Evolutionary conservation across 2,329 filamentous ascomycete genomes (phyloP), one percentile per base, ranked within the genome.

Genomic region (Monosporascus sp.): DNA sequence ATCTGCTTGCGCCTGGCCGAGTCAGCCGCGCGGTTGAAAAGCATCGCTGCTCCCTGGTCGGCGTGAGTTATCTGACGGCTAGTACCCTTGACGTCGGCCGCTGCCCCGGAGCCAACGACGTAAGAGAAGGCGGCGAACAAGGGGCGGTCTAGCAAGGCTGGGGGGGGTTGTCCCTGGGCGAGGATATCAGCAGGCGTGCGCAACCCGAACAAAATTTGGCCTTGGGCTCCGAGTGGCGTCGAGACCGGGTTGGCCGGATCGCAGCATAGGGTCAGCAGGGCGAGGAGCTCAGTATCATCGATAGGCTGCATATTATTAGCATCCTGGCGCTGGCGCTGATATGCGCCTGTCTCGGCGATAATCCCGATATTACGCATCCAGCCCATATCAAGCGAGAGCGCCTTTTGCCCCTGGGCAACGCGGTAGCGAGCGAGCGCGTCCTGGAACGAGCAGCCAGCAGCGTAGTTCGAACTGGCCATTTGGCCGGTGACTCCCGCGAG

Each of bases 291-390:
- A 7, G 35, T 44, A 11, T 55, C 57, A 9, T 62, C 58, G 24
- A 66, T 57, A 17, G 57, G 54, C 39, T 47, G 38, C 50, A 63
- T 59, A n/a, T 61, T 57, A 2, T 48, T 51, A 11, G 52, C 53
- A 17, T 48, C 37, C 24, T 54, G 31, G 7, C 56, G 57, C 15
- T 51, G 48, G 37, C 52, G 54, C 22, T 49, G 52, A 43, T 58
- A 60, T 2, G 44, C 38, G 18, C 51, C 54, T 24, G 43, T 57
- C 47, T 66, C 63, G 11, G 61, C 59, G 14, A 65, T 57, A 47
- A 64, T 60, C 48, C 64, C 62, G 39, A 64, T 58, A 20, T 57
- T 60, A 27, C 56, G 52, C 60, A 65, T 63, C 62, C 60, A 63
- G 5, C 64, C 63, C 38, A 65, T 50, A 50, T 65, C 61, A 9